phyloP scores from a whole-genome alignment of 1,284 basidiomycete genomes.

The Moesziomyces sp. region DNA sequence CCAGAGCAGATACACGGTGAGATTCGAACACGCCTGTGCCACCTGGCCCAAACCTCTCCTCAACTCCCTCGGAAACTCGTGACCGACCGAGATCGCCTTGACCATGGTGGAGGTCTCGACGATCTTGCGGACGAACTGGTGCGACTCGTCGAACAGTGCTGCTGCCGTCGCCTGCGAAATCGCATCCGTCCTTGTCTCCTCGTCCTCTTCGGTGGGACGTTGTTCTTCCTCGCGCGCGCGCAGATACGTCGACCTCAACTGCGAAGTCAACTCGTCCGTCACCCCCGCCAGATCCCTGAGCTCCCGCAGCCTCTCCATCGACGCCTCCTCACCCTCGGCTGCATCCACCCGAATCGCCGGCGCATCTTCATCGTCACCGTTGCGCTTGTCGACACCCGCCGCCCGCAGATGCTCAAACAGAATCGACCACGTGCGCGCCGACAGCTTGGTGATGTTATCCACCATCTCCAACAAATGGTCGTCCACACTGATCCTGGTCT shows the following conservation, averaged over 20 bases:
- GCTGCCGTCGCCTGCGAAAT: slow-evolving; percentile 27
- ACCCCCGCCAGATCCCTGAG: slow-evolving; percentile 25
- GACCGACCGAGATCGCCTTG: slow-evolving; percentile 45
- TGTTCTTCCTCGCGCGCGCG: slow-evolving; percentile 39
- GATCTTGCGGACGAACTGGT: slow-evolving; percentile 57
- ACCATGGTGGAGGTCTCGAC: slow-evolving; percentile 59
- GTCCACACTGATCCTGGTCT: slow-evolving; percentile 40
- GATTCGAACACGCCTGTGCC: slow-evolving; percentile 53
- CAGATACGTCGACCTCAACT: slow-evolving; percentile 44
- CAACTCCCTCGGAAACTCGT: slow-evolving; percentile 55
- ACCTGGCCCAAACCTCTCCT: slow-evolving; percentile 53
- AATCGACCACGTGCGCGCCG: slow-evolving; percentile 53
- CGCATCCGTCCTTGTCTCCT: slow-evolving; percentile 12
- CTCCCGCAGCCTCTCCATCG: slow-evolving; percentile 20
- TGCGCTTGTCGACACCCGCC: slow-evolving; percentile 16
- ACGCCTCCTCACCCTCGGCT: background rate
- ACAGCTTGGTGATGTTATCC: slow-evolving; percentile 55
- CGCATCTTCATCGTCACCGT: too few relatives aligned
- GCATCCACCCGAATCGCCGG: background rate
- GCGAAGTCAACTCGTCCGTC: slow-evolving; percentile 42
- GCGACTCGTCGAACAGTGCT: slow-evolving; percentile 54
- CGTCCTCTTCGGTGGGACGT: background rate
- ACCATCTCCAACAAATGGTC: slow-evolving; percentile 55
- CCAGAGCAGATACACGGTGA: slow-evolving; percentile 60
- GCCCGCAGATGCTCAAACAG: slow-evolving; percentile 51